Evolutionary conservation across 805 yeast genomes (phyloP), one percentile per base, ranked within the genome.

Genomic region (Yamadazyma philogaea): DNA sequence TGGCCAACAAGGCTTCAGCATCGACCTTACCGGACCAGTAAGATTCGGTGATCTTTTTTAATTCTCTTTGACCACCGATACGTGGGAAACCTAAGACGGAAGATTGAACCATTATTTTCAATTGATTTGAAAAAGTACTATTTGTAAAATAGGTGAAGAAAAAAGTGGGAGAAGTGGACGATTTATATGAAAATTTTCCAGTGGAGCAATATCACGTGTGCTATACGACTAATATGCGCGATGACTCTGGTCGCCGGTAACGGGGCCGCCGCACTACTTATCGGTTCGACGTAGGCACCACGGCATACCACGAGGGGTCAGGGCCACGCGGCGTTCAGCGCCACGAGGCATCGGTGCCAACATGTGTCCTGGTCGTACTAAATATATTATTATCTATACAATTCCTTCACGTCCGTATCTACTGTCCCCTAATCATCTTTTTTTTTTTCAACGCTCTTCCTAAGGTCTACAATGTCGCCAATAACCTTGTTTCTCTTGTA

Each of bases 11-110:
- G 63, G 88, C 95, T 49, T 87, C 98, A 53, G 79, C 86, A 51
- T 84, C 61, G 61, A 83, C 83, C 78, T 90, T 91, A 68, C 97
- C 97, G 57, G 80, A 70, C 99, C 99, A 93, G 91, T 93, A 93
- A 68, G 96, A 86, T 78, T 93, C 99, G 59, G 99, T 93, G 72
- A 88, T 87, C 77, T 93, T 93, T 79, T 93, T 93, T 73, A 93
- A 84, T 79, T 93, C 99, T 82, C 99, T 93, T 79, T 89, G 89
- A 61, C 96, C 93, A 65, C 99, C 99, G 66, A 91, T 93, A 80
- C 99, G 93, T 77, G 99, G 99, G 93, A 93, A 93, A 72, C 99
- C 99, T 75, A 93, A 82, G 61, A 93, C 95, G 66, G 96, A 82
- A 53, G 98, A 91, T 74, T 84, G 84, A 74, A 91, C 98, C 98